phyloP scores from a whole-genome alignment of 192 early-diverging fungal genomes.

The Linnemannia schmuckeri region DNA sequence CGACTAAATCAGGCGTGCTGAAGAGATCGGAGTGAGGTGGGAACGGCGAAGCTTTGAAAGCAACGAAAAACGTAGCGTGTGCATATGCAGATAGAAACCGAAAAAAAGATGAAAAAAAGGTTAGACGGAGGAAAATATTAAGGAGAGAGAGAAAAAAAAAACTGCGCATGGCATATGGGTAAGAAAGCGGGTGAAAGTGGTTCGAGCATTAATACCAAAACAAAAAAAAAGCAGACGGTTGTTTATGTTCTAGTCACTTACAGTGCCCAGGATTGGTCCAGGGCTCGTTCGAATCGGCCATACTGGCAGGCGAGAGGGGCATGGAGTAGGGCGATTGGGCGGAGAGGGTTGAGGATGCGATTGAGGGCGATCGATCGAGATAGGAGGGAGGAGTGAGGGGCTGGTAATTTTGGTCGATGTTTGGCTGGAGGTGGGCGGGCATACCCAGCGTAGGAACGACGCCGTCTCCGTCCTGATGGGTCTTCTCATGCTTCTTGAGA shows the following conservation, averaged over 20 bases:
- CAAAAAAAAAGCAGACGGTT: background rate
- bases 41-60: constrained; percentile 38
- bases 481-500: constrained; percentile 94
- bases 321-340: constrained; percentile 38
- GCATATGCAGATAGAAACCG: background rate
- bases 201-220: background rate
- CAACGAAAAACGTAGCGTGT: background rate
- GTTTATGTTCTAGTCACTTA: constrained; percentile 10
- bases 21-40: constrained; percentile 46
- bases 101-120: background rate
- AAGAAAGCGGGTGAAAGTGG: background rate
- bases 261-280: constrained; percentile 47
- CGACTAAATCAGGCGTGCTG: constrained; percentile 19
- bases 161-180: background rate
- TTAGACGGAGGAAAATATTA: background rate
- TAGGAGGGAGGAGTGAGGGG: constrained; percentile 40
- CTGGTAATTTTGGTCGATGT: constrained; percentile 33
- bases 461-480: constrained; percentile 62
- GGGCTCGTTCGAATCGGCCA: constrained; percentile 34
- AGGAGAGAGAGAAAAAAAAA: background rate
- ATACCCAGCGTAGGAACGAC: background rate
- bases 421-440: constrained; percentile 23
- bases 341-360: constrained; percentile 42
- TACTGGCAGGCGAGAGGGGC: constrained; percentile 51
- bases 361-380: constrained; percentile 49